Percentiles rank a stretch among this genome's conserved stretches.
Evolutionary conservation across 345 rosid species (phyloP).

Genomic region (Acer campestre): DNA sequence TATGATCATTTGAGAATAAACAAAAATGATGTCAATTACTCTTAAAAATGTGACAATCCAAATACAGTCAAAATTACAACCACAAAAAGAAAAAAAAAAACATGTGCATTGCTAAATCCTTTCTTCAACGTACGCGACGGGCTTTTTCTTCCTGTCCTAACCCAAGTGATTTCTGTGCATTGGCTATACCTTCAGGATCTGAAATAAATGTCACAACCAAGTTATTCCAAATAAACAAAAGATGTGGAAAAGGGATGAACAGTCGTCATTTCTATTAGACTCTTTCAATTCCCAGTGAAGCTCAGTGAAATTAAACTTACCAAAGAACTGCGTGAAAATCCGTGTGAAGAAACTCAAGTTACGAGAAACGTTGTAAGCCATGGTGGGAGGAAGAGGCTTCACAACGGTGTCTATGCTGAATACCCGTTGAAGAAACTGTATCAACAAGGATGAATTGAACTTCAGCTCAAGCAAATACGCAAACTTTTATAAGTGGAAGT

Average conservation of each 20-base stretch:
- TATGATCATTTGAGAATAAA: not conserved
- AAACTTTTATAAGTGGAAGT: not conserved
- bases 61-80: constrained; percentile 1
- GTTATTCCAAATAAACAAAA: not conserved
- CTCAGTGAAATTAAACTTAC: constrained; percentile 41
- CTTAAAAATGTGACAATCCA: not conserved
- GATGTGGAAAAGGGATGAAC: not conserved
- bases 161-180: constrained; percentile 91
- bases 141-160: constrained; percentile 92
- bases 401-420: constrained; percentile 91
- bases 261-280: not conserved
- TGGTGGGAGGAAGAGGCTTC: constrained; percentile 93
- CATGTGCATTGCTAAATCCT: not conserved
- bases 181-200: constrained; percentile 97
- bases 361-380: constrained; percentile 87
- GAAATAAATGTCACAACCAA: constrained; percentile 17
- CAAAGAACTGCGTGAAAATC: constrained; percentile 97
- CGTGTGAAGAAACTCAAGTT: constrained; percentile 95
- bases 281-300: not conserved
- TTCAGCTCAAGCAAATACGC: not conserved
- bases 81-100: not conserved
- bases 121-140: constrained; percentile 65
- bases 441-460: constrained; percentile 11
- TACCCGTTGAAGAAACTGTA: constrained; percentile 86
- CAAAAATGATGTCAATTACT: not conserved